These are phyloP conservation scores for Phaeosphaeria sp. DNA, from an alignment of 2,329 filamentous ascomycete genomes.

Conservation along the genomic window DNA sequence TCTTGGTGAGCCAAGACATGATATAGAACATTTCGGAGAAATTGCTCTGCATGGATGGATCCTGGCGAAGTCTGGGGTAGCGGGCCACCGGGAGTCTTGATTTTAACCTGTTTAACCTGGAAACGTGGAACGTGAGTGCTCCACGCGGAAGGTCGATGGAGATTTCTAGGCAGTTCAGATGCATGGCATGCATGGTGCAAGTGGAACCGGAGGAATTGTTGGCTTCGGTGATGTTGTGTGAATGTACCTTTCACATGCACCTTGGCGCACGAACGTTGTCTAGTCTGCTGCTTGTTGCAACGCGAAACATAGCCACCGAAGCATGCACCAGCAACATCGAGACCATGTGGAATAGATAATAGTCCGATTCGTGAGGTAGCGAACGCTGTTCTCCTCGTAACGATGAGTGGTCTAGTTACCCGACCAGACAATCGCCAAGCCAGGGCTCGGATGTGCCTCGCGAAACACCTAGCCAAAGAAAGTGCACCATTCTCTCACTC, in stretches of 20 bases:
- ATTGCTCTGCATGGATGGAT: constrained; percentile 15
- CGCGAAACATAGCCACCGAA: too few relatives aligned
- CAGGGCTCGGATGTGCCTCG: too few relatives aligned
- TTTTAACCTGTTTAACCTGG: constrained; percentile 16
- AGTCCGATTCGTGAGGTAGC: too few relatives aligned
- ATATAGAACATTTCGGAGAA: constrained; percentile 10
- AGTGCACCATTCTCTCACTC: too few relatives aligned
- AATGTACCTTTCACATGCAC: not conserved
- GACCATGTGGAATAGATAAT: too few relatives aligned
- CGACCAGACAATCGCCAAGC: too few relatives aligned
- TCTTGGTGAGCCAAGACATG: not conserved
- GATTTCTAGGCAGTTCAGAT: not conserved
- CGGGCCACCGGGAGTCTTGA: constrained; percentile 4
- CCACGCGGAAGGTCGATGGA: not conserved
- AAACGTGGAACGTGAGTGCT: not conserved
- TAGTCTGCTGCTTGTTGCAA: too few relatives aligned
- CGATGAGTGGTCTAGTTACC: too few relatives aligned
- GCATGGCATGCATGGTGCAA: not conserved
- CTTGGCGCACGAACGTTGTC: not conserved
- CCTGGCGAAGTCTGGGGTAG: constrained; percentile 4
- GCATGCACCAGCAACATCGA: too few relatives aligned
- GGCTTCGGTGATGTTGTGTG: not conserved
- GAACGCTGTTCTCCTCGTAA: too few relatives aligned
- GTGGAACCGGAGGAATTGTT: not conserved
- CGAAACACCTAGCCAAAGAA: too few relatives aligned